A percentile compares a stretch with the other conserved stretches of the same genome.
These are phyloP conservation scores for Gloeophyllum trabeum DNA, from an alignment of 768 basidiomycete species.

Conservation along the genomic window DNA sequence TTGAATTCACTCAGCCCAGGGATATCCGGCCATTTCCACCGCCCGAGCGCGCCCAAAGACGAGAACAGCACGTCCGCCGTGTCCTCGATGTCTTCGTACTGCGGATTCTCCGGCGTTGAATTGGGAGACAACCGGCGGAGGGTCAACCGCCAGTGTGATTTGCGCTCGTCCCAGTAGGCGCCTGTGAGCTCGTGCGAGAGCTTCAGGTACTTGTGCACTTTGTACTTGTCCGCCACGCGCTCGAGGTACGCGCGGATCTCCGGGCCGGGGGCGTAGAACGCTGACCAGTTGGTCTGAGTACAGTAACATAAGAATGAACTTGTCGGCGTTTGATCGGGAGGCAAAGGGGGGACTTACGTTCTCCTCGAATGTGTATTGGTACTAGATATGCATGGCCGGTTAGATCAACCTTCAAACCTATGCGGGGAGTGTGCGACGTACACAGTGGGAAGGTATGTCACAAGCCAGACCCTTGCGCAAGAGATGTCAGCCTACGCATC, in stretches of 20 bases:
- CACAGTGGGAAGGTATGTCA: constrained; percentile 48
- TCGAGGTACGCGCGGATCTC: constrained; percentile 50
- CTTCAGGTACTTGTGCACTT: constrained; percentile 39
- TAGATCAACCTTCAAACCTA: too few relatives aligned
- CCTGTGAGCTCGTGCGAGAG: constrained; percentile 39
- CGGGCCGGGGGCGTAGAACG: constrained; percentile 45
- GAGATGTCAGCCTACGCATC: too few relatives aligned
- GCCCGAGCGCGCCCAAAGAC: constrained; percentile 37
- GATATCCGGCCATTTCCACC: constrained; percentile 64
- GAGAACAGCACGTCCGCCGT: constrained; percentile 46
- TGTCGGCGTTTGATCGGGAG: neutral
- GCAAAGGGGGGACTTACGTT: too few relatives aligned
- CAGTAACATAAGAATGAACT: neutral
- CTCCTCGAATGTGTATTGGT: constrained; percentile 46
- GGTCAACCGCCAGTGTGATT: constrained; percentile 2
- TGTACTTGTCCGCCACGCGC: constrained; percentile 43
- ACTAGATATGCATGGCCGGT: constrained; percentile 23
- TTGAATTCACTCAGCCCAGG: constrained; percentile 41
- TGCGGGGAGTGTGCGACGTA: constrained; percentile 16
- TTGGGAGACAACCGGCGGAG: too few relatives aligned
- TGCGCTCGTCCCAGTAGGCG: constrained; percentile 5
- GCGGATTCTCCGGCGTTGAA: neutral
- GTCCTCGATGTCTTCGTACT: constrained; percentile 36
- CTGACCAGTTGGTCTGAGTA: constrained; percentile 42
- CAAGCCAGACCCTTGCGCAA: constrained; percentile 39